Percentiles rank a stretch among this genome's conserved stretches.
Evolutionary conservation across 495 filamentous ascomycete genomes (phyloP).

Genomic region (Xylaria curta): DNA sequence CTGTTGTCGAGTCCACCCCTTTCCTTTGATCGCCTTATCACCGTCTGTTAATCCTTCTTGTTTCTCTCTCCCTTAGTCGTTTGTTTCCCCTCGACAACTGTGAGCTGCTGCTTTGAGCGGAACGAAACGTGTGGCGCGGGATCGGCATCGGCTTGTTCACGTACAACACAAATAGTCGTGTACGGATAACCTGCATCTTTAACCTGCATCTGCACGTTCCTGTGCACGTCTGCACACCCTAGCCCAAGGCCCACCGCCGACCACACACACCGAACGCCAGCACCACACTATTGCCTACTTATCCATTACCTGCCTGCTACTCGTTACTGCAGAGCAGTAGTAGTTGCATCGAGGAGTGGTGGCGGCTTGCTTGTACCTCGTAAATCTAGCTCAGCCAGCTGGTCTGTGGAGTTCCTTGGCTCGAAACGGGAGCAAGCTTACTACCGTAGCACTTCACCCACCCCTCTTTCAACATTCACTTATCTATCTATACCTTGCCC

Average conservation of each 20-base stretch:
- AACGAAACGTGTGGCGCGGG: constrained; percentile 27
- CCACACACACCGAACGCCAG: constrained; percentile 19
- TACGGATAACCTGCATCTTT: constrained; percentile 19
- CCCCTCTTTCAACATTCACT: constrained; percentile 9
- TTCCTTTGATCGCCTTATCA: constrained; percentile 14
- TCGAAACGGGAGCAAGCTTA: constrained; percentile 20
- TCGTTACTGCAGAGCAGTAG: constrained; percentile 19
- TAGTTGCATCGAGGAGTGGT: not conserved
- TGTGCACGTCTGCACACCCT: constrained; percentile 9
- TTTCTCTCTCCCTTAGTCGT: not conserved
- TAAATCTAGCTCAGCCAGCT: constrained; percentile 14
- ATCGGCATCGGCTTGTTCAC: constrained; percentile 16
- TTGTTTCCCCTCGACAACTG: not conserved
- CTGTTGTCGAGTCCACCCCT: not conserved
- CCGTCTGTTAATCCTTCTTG: not conserved
- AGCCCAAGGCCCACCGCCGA: not conserved
- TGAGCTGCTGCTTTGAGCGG: constrained; percentile 6
- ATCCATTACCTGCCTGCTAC: constrained; percentile 6
- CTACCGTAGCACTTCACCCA: constrained; percentile 14
- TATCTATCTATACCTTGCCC: constrained; percentile 14
- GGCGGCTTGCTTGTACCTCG: constrained; percentile 16
- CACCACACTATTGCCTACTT: constrained; percentile 1
- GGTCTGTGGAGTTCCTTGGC: constrained; percentile 14
- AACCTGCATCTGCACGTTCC: constrained; percentile 7
- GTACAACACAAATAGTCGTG: constrained; percentile 10